Percentiles rank a stretch among this genome's conserved stretches.
phyloP scores from a whole-genome alignment of 2,329 filamentous ascomycete species.

The Colletotrichum sp. region DNA sequence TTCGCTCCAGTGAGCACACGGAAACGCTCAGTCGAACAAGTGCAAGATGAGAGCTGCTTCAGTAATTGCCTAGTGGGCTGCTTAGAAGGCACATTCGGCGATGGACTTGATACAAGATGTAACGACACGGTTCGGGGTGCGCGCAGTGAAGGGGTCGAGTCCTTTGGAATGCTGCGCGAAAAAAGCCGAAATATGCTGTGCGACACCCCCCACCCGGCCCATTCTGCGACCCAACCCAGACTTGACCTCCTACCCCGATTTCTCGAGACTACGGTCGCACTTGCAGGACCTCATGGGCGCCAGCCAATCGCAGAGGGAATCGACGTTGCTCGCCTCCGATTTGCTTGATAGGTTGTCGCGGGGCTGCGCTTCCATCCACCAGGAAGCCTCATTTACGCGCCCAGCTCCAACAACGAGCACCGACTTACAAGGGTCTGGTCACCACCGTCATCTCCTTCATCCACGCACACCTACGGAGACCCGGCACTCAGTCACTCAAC shows the following conservation, averaged over 20 bases:
- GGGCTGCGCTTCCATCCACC: conserved; percentile 49
- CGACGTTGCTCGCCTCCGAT: conserved; percentile 47
- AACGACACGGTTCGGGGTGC: conserved; percentile 8
- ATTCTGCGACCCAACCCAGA: conserved; percentile 22
- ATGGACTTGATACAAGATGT: conserved; percentile 4
- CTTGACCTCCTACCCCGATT: conserved; percentile 19
- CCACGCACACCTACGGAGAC: conserved; percentile 13
- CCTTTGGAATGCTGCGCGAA: not conserved
- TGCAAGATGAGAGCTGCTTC: conserved; percentile 27
- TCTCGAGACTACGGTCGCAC: conserved; percentile 10
- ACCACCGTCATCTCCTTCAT: conserved; percentile 20
- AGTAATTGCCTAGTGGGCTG: not conserved
- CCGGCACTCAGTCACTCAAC: not conserved
- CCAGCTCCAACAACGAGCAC: conserved; percentile 29
- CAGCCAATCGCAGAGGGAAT: conserved; percentile 45
- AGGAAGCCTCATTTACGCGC: conserved; percentile 59
- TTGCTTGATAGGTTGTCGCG: conserved; percentile 47
- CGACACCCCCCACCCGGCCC: conserved; percentile 13
- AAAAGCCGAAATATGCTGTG: conserved; percentile 21
- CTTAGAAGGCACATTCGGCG: not conserved
- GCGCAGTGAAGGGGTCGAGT: not conserved
- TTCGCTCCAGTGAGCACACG: conserved; percentile 41
- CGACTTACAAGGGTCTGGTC: conserved; percentile 42
- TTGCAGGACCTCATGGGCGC: conserved; percentile 5
- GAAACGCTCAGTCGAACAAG: conserved; percentile 32